Conservation (phyloP, 495 filamentous ascomycete species). For the Apodospora peruviana region DNA sequence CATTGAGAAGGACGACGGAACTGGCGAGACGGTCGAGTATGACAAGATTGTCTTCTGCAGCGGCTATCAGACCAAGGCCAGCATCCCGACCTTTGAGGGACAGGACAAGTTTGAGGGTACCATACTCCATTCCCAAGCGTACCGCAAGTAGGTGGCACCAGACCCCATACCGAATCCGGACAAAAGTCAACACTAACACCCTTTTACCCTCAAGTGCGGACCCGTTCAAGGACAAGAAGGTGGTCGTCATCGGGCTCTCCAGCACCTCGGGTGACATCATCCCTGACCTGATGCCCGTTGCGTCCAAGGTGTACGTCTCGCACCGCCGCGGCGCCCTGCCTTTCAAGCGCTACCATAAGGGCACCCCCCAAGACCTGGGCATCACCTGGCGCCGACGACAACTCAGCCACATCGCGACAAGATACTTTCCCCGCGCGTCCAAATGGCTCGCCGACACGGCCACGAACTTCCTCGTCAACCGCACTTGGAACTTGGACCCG, state of each 20-base stretch:
- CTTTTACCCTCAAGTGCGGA: conserved; percentile 5
- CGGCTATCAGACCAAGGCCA: conserved; percentile 26
- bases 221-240: conserved; percentile 19
- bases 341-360: conserved; percentile 18
- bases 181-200: not conserved
- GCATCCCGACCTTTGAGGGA: conserved; percentile 19
- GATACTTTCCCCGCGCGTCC: conserved; percentile 10
- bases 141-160: not conserved
- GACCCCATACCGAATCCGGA: not conserved
- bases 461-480: conserved; percentile 7
- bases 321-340: conserved; percentile 25
- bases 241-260: conserved; percentile 23
- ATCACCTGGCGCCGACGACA: conserved; percentile 19
- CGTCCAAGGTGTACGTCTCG: conserved; percentile 24
- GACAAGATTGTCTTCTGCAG: conserved; percentile 27
- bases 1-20: conserved; percentile 13
- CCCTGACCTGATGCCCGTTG: conserved; percentile 18
- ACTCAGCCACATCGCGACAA: conserved; percentile 10
- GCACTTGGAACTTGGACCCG: conserved; percentile 18
- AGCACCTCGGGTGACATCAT: conserved; percentile 25
- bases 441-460: conserved; percentile 10
- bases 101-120: conserved; percentile 20
- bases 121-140: conserved; percentile 25
- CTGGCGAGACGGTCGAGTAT: conserved; percentile 15
- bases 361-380: conserved; percentile 15